A percentile compares a stretch with the other conserved stretches of the same genome.
phyloP scores from a whole-genome alignment of 768 basidiomycete species.

The Pleurotus platypus region DNA sequence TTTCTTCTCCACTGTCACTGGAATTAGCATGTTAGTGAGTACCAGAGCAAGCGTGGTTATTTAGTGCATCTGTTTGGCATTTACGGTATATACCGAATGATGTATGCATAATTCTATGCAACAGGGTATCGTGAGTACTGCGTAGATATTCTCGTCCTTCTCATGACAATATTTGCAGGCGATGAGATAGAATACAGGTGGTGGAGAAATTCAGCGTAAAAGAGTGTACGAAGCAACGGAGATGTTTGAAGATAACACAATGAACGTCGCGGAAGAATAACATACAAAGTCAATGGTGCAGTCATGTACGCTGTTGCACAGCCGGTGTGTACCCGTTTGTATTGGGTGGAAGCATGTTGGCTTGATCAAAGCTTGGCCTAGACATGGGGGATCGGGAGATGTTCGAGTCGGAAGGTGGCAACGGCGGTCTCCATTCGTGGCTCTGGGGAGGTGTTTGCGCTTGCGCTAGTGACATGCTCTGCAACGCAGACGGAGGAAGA shows the following conservation, averaged over 20 bases:
- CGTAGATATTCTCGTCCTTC: slow-evolving; percentile 57
- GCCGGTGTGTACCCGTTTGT: slow-evolving; percentile 48
- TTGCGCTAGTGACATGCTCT: slow-evolving; percentile 15
- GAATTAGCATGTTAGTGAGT: background rate
- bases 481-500: slow-evolving; percentile 13
- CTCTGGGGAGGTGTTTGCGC: slow-evolving; percentile 16
- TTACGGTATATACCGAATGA: slow-evolving; percentile 1
- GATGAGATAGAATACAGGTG: slow-evolving; percentile 57
- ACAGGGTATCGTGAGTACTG: slow-evolving; percentile 56
- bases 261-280: slow-evolving; percentile 10
- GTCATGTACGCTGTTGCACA: slow-evolving; percentile 51
- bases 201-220: slow-evolving; percentile 31
- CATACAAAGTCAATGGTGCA: slow-evolving; percentile 19
- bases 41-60: background rate
- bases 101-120: slow-evolving; percentile 26
- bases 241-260: slow-evolving; percentile 26
- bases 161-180: slow-evolving; percentile 43
- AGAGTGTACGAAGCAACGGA: slow-evolving; percentile 21
- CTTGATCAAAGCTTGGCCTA: slow-evolving; percentile 40
- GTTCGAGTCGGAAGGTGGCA: slow-evolving; percentile 36
- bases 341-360: slow-evolving; percentile 33
- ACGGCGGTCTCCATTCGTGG: slow-evolving; percentile 42
- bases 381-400: slow-evolving; percentile 43
- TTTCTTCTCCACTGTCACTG: background rate
- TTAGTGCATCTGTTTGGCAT: background rate